These are phyloP conservation scores for Orobanche coerulescens DNA, from an alignment of 257 asterid genomes.

Conservation along the genomic window DNA sequence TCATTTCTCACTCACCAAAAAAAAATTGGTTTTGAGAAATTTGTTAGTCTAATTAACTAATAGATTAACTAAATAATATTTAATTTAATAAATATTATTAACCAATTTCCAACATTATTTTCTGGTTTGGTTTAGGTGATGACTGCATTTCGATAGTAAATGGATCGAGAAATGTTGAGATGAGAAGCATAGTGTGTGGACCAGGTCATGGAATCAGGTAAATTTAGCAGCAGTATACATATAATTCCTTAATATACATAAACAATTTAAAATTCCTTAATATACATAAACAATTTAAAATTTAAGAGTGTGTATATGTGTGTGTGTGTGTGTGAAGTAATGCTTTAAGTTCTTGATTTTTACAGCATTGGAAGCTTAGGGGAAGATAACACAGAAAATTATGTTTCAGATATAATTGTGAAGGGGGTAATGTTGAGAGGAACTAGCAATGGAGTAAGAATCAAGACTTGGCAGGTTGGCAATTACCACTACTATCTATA, in stretches of 20 bases:
- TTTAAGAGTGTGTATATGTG: no score
- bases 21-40: no score
- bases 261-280: no score
- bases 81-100: no score
- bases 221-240: neutral
- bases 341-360: neutral
- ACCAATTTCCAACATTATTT: no score
- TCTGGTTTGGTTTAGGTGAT: constrained; percentile 48
- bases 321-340: no score
- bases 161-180: constrained; percentile 54
- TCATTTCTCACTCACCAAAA: no score
- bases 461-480: constrained; percentile 90
- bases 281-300: no score
- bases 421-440: constrained; percentile 48
- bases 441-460: constrained; percentile 84
- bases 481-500: neutral
- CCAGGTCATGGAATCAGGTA: constrained; percentile 99
- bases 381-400: constrained; percentile 44
- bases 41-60: no score
- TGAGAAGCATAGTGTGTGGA: constrained; percentile 58
- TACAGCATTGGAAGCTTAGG: constrained; percentile 95
- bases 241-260: neutral
- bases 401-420: constrained; percentile 58
- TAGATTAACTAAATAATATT: no score
- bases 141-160: constrained; percentile 83